phyloP scores from a whole-genome alignment of 2,329 filamentous ascomycete genomes.

The Ploettnerulaceae sp. region DNA sequence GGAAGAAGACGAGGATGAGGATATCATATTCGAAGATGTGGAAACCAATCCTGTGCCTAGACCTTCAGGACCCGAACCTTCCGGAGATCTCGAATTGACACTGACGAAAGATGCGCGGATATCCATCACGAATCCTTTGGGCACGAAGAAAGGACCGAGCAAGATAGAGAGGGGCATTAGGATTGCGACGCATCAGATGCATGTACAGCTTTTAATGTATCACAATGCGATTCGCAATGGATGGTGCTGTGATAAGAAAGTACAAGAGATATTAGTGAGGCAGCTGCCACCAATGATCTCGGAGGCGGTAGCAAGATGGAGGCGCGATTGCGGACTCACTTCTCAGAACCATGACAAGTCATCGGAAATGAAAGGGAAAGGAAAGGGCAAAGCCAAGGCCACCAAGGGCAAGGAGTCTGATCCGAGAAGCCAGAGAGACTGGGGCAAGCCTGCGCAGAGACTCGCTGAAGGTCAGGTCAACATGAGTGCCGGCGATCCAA shows the following conservation, averaged over 20 bases:
- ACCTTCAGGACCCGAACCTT: conserved; percentile 44
- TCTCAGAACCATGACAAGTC: conserved; percentile 38
- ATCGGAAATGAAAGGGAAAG: conserved; percentile 32
- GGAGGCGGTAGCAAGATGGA: conserved; percentile 70
- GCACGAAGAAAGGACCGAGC: conserved; percentile 74
- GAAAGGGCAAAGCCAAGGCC: conserved; percentile 34
- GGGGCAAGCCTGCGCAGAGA: conserved; percentile 63
- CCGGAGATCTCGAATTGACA: conserved; percentile 70
- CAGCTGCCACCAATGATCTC: conserved; percentile 57
- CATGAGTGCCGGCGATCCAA: conserved; percentile 76
- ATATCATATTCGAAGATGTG: conserved; percentile 60
- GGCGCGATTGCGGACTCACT: conserved; percentile 57
- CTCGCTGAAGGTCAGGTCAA: conserved; percentile 68
- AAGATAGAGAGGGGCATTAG: conserved; percentile 80
- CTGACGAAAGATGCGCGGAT: conserved; percentile 55
- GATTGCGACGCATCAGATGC: conserved; percentile 75
- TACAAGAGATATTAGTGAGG: conserved; percentile 72
- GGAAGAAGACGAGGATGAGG: conserved; percentile 47
- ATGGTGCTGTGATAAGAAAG: conserved; percentile 73
- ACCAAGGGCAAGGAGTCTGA: conserved; percentile 38
- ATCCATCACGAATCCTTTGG: conserved; percentile 56
- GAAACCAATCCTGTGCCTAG: conserved; percentile 35
- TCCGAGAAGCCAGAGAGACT: conserved; percentile 53
- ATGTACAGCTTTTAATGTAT: conserved; percentile 82
- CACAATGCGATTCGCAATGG: conserved; percentile 83